Percentiles rank a stretch among this genome's conserved stretches.
Evolutionary conservation across 2,329 filamentous ascomycete species (phyloP).

Genomic region (Ceratocystis colombiana): DNA sequence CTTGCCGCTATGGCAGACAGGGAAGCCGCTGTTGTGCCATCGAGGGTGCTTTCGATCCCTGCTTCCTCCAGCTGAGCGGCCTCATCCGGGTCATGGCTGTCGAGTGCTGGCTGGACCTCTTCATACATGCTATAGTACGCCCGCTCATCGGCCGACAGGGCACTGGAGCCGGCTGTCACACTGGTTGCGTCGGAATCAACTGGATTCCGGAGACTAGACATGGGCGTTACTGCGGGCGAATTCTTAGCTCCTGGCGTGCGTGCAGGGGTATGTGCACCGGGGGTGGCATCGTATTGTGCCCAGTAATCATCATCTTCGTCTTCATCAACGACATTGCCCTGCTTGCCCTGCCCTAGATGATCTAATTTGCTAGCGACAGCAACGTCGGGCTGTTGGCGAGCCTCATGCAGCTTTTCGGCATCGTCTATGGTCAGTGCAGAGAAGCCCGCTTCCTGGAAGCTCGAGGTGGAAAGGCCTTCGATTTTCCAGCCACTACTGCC

Average conservation of each 20-base stretch:
- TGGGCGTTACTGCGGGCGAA: slow-evolving; percentile 29
- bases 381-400: background rate
- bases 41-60: slow-evolving; percentile 30
- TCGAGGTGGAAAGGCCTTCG: slow-evolving; percentile 40
- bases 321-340: slow-evolving; percentile 26
- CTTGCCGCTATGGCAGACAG: background rate
- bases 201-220: slow-evolving; percentile 1
- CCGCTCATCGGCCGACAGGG: slow-evolving; percentile 44
- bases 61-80: slow-evolving; percentile 32
- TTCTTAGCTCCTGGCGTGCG: slow-evolving; percentile 29
- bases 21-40: slow-evolving; percentile 29
- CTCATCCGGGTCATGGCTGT: slow-evolving; percentile 72
- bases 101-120: slow-evolving; percentile 68
- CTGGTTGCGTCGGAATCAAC: slow-evolving; percentile 4
- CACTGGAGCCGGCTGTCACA: background rate
- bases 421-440: slow-evolving; percentile 34
- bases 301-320: slow-evolving; percentile 45
- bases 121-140: slow-evolving; percentile 71
- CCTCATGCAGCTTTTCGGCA: slow-evolving; percentile 15
- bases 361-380: slow-evolving; percentile 25
- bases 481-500: slow-evolving; percentile 59
- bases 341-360: background rate
- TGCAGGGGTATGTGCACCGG: slow-evolving; percentile 53
- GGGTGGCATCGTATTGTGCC: slow-evolving; percentile 43
- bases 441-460: slow-evolving; percentile 9